Evolutionary conservation across 1,284 basidiomycete genomes (phyloP), one percentile per base, ranked within the genome.

Genomic region (Cronartium quercuum): DNA sequence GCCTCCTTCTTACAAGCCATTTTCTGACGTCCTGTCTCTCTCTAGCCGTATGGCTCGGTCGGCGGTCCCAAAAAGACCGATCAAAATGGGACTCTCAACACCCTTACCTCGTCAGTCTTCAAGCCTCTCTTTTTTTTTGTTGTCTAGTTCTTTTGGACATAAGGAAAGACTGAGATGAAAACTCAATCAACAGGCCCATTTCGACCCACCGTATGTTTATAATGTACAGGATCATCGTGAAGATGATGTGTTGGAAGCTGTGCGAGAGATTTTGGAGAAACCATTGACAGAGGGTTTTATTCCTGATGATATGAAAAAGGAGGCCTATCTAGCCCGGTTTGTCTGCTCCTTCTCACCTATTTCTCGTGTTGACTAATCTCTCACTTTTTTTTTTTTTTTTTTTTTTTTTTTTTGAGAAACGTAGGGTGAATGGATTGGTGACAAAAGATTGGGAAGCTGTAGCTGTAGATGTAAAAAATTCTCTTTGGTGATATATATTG

Each of bases 51-150:
- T 73, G 69, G 69, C 24, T 58, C 7, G 69, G 69, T 42, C 42
- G 69, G 40, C 13, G 69, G 13, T 51, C 37, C n/a, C 40, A 51
- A 38, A 29, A 40, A 15, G 69, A 73, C 41, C 61, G 69, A 15
- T 73, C 69, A 37, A 73, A 73, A 58, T 73, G 69, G 69, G 44
- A 73, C 24, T 62, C 69, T n/a, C 69, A 73, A 41, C 69, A 73
- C 42, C 69, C 69, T 42, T 73, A 57, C 35, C 34, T 73, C 15
- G 69, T 73, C 18, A 55, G 62, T 73, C 24, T 64, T 34, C 5
- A 57, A 3, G 34, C 12, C 38, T 34, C 6, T 15, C 4, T 1
- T 37, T 3, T 18, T 7, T n/a, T 24, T 6, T 34, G 5, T 15
- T 24, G 4, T 18, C 44, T n/a, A 13, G 9, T 24, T n/a, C 38